Evolutionary conservation across 2,329 filamentous ascomycete species (phyloP).

Genomic region (Helotiales sp.): DNA sequence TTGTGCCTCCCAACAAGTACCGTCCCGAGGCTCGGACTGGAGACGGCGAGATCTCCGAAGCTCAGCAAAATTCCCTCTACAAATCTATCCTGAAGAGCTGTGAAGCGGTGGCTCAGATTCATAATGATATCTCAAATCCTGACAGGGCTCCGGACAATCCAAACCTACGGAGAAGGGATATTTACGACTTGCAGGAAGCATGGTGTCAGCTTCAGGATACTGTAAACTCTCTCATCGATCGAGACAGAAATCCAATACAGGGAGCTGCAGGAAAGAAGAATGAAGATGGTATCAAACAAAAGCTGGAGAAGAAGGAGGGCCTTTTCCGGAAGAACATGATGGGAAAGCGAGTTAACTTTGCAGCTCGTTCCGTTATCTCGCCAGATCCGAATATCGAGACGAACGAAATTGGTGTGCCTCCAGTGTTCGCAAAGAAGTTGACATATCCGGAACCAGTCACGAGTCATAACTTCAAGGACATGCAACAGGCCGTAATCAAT

Average conservation of each 20-base stretch:
- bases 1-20: constrained; percentile 91
- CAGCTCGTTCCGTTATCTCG: constrained; percentile 95
- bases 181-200: constrained; percentile 75
- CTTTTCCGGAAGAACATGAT: constrained; percentile 99
- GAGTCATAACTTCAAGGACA: constrained; percentile 92
- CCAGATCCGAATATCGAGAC: constrained; percentile 98
- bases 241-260: constrained; percentile 79
- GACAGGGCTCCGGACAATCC: constrained; percentile 20
- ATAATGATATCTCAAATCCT: constrained; percentile 57
- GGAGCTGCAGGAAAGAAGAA: constrained; percentile 75
- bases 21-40: constrained; percentile 84
- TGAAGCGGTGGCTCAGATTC: constrained; percentile 71
- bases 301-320: constrained; percentile 97
- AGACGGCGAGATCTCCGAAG: constrained; percentile 79
- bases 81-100: constrained; percentile 79
- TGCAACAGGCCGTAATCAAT: constrained; percentile 95
- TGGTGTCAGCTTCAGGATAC: constrained; percentile 84
- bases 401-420: constrained; percentile 96
- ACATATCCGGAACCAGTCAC: constrained; percentile 98
- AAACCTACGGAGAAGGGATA: constrained; percentile 55
- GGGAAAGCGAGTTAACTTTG: constrained; percentile 99
- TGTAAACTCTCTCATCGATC: constrained; percentile 91
- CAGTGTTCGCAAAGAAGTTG: constrained; percentile 94
- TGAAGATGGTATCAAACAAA: constrained; percentile 95
- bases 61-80: constrained; percentile 85